These are phyloP conservation scores for Microcos paniculata DNA, from an alignment of 345 rosid genomes.

Conservation along the genomic window DNA sequence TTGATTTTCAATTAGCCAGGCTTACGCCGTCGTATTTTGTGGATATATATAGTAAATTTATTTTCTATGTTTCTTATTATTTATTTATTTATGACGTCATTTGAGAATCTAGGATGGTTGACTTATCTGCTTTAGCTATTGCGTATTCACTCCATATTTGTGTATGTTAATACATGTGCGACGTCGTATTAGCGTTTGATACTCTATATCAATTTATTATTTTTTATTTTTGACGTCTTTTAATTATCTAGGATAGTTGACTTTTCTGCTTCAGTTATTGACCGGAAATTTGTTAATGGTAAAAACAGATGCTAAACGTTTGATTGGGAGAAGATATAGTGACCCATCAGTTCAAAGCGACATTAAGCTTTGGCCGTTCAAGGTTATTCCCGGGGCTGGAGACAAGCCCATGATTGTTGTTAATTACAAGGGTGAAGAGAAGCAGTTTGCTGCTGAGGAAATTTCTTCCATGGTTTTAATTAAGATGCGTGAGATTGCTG, in stretches of 20 bases:
- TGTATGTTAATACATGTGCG: no score
- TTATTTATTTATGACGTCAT: neutral
- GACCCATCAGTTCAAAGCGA: slow-evolving; percentile 69
- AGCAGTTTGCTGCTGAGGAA: slow-evolving; percentile 71
- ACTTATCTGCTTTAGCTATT: neutral
- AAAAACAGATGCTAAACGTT: slow-evolving; percentile 65
- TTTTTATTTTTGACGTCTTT: no score
- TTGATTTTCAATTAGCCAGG: neutral
- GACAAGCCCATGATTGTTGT: slow-evolving; percentile 71
- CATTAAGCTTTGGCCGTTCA: slow-evolving; percentile 64
- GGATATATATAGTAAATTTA: neutral
- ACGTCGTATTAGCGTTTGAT: no score
- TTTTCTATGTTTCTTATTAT: neutral
- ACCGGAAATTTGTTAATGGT: neutral
- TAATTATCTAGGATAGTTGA: no score
- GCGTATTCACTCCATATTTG: no score
- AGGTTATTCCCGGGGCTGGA: slow-evolving; percentile 55
- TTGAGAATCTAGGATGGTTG: neutral
- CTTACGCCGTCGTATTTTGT: neutral
- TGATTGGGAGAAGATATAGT: slow-evolving; percentile 67
- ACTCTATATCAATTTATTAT: no score
- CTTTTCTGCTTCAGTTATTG: neutral
- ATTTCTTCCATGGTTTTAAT: slow-evolving; percentile 76
- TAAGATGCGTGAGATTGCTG: slow-evolving; percentile 82
- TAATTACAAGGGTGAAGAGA: slow-evolving; percentile 58